Percentiles rank a stretch among this genome's conserved stretches.
Evolutionary conservation across 78 protist genomes (phyloP).

Genomic region (Guillardia theta): DNA sequence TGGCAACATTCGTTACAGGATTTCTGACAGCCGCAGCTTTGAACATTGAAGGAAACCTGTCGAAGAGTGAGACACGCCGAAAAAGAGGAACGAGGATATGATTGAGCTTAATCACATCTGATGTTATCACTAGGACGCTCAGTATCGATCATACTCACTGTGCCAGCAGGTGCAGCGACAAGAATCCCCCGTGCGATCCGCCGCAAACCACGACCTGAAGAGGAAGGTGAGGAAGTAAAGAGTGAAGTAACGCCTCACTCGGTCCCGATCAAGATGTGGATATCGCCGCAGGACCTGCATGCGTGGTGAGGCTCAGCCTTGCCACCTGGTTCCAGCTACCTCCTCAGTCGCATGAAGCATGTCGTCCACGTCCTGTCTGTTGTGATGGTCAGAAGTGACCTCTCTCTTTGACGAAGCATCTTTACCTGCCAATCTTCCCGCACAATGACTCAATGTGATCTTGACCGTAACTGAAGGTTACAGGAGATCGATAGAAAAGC

Average conservation of each 20-base stretch:
- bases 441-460: too few species aligned
- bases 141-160: too few species aligned
- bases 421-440: too few species aligned
- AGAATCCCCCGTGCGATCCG: slow-evolving; percentile 62
- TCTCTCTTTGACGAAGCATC: too few species aligned
- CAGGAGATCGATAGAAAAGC: not conserved
- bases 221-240: not conserved
- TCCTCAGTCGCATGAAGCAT: not conserved
- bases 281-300: not conserved
- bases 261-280: not conserved
- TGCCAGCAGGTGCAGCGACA: slow-evolving; percentile 44
- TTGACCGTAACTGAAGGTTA: too few species aligned
- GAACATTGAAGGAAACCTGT: not conserved
- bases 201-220: slow-evolving; percentile 28
- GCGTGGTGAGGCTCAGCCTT: not conserved
- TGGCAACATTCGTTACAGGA: slow-evolving; percentile 55
- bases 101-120: not conserved
- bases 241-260: not conserved
- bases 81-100: not conserved
- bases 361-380: not conserved
- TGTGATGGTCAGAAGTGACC: too few species aligned
- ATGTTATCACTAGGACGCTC: too few species aligned
- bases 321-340: not conserved
- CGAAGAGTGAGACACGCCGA: not conserved
- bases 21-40: slow-evolving; percentile 46